Base-by-base conservation (phyloP, 192 early-diverging fungal genomes). In the Coemansia sp. region DNA sequence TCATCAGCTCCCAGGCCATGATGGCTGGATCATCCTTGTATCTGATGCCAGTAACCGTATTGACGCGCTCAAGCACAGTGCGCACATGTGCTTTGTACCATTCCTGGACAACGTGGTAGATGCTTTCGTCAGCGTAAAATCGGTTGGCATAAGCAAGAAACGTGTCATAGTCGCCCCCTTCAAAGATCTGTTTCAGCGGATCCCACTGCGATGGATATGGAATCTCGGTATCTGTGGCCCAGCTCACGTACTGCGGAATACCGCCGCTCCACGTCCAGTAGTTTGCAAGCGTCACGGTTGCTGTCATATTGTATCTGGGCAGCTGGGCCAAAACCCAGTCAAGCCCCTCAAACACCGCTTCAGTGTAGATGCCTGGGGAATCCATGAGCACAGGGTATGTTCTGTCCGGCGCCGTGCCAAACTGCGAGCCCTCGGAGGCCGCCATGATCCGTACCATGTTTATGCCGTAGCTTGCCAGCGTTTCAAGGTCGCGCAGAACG, bases 221-320 rank as follows among this genome's bases (percentile, higher is more conserved):
- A 48, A 90, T 88, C 12, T 59, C 51, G 0, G 76, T 71, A 17
- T 75, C 60, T 4, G 84, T 83, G 3, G 80, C 78, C 89, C 89
- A 91, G 69, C 75, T 71, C 14, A 90, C 86, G 61, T 87, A 86
- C 72, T 91, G 89, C 0, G 86, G 69, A 32, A 79, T 79, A 10
- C 88, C 87, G 41, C 90, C 90, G 70, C 85, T 87, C 90, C 90
- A 91, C 12, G 89, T 88, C 90, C 90, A 91, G 73, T 84, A 91
- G 66, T 90, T 90, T 40, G 65, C 70, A 22, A 90, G 61, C 7
- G 84, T 76, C 56, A 89, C 76, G 9, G 81, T 70, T 4, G 87
- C 89, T 4, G 81, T 89, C 83, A 90, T 87, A 19, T 84, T 77
- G 58, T 65, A 72, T 11, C 64, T 77, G 5, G 67, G 75, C 50